Evolutionary conservation across 768 basidiomycete genomes (phyloP).

Genomic region (Lactarius deliciosus): DNA sequence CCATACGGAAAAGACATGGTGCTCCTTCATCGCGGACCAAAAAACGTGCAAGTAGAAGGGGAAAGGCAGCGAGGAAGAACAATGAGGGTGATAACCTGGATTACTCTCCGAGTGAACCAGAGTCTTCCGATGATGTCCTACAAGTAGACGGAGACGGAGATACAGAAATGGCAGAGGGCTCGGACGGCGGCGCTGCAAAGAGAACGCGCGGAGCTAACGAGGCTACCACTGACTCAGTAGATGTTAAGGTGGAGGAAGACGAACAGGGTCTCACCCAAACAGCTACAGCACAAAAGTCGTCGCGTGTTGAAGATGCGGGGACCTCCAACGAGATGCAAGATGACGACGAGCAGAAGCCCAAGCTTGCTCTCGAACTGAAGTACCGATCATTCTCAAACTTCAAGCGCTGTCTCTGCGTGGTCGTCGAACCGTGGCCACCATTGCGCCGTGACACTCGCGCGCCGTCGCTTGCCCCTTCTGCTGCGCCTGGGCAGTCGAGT

Average conservation of each 20-base stretch:
- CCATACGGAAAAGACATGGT: constrained; percentile 24
- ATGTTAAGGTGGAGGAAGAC: constrained; percentile 19
- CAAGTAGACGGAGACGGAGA: constrained; percentile 9
- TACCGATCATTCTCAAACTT: constrained; percentile 72
- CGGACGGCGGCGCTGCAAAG: neutral
- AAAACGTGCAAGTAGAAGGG: constrained; percentile 2
- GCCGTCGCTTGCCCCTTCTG: constrained; percentile 37
- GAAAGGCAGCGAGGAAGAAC: neutral
- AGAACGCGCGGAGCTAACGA: neutral
- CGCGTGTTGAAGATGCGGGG: constrained; percentile 32
- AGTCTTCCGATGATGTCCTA: neutral
- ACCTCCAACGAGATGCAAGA: constrained; percentile 51
- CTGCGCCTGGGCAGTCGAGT: constrained; percentile 36
- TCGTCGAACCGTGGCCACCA: constrained; percentile 79
- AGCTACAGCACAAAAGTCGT: constrained; percentile 2
- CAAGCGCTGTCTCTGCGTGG: constrained; percentile 73
- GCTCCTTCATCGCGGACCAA: neutral
- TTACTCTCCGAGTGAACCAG: constrained; percentile 7
- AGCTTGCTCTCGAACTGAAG: constrained; percentile 60
- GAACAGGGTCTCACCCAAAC: constrained; percentile 11
- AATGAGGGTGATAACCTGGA: constrained; percentile 4
- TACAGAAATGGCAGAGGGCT: constrained; percentile 3
- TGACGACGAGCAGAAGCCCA: constrained; percentile 68
- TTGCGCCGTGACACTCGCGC: constrained; percentile 41
- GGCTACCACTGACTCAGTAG: neutral